Base-by-base conservation (phyloP, 2,329 filamentous ascomycete genomes). In the Alternaria metachromatica region DNA sequence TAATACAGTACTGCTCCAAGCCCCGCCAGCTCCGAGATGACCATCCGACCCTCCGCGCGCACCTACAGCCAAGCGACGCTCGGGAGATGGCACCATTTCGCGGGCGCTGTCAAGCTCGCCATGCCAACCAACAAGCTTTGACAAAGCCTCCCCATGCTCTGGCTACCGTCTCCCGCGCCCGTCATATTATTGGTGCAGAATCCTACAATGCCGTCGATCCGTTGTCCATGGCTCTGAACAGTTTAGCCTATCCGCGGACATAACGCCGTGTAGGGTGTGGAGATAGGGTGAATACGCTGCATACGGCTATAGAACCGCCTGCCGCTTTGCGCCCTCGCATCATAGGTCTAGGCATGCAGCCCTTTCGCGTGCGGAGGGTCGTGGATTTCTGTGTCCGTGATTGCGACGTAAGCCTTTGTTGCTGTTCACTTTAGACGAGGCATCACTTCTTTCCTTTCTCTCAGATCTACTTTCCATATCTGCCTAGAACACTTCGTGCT, bases 11-110 rank as follows among this genome's bases (percentile, higher is more conserved):
- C n/a, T 9, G 37, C 48, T 51, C 20, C 26, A 51, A 26, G 48
- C 48, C 26, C 30, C 13, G 18, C 20, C 48, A 11, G 30, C 28
- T 13, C 13, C 20, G 30, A 51, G 48, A 21, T 45, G 25, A 45
- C 28, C 55, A 28, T 62, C 60, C 60, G 60, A 62, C 41, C 55
- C 37, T 62, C 60, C 60, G 55, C 21, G n/a, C 48, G 41, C 26
- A 15, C 25, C 46, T 62, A 11, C 20, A 18, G 46, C 21, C 37
- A 50, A 30, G 45, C 26, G 23, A 20, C 37, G 15, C 18, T 41
- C 48, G 28, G 37, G 20, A 30, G 18, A 54, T 33, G 48, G 13
- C 23, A 20, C 56, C 37, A 21, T 13, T 30, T 45, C 7, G 48
- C 18, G 48, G 26, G 33, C 23, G 33, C n/a, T 58, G 46, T 51